Base-by-base conservation (phyloP, 2,329 filamentous ascomycete species). In the Mycocentrospora acerina region DNA sequence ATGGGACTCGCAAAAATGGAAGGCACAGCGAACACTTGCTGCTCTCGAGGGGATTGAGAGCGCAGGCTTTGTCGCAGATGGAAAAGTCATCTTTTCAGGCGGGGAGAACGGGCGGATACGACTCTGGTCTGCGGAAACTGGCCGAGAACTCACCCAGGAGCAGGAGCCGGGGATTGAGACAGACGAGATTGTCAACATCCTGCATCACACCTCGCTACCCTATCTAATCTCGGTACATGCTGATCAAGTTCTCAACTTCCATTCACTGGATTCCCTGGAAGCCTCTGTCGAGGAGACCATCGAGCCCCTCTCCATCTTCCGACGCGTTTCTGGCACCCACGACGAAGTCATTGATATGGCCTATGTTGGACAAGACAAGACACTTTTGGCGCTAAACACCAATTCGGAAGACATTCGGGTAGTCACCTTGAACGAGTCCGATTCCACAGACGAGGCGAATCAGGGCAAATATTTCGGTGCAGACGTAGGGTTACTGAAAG, bases 261-360 rank as follows among this genome's bases (percentile, higher is more conserved):
- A 91, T 64, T 81, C 80, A 2, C 64, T 77, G 59, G 43, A 65
- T 61, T 33, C 78, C 60, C 32, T 79, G 53, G 37, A 63, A 17
- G 43, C 64, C 37, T 44, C 59, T 69, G 42, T 59, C 57, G 48
- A 70, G 42, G 53, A 75, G 62, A 56, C 72, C 68, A 60, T 86
- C 70, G 66, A 71, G n/a, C 71, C 79, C n/a, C 66, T 85, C 16
- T 73, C 78, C 8, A 59, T 83, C 1, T 77, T 87, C 29, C 82
- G 87, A 52, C 81, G 89, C 29, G 94, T 98, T 52, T 95, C 91
- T 4, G 94, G 93, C 36, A 96, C 93, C 6, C 90, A 97, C 66
- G 94, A 98, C 64, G 93, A 98, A 66, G 90, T 98, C 35, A 96
- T 98, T 53, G 94, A 98, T 62, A 73, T 98, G 24, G 87, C 85